Conservation (phyloP, 805 yeast genomes). For the Wickerhamomyces rabaulensis region DNA sequence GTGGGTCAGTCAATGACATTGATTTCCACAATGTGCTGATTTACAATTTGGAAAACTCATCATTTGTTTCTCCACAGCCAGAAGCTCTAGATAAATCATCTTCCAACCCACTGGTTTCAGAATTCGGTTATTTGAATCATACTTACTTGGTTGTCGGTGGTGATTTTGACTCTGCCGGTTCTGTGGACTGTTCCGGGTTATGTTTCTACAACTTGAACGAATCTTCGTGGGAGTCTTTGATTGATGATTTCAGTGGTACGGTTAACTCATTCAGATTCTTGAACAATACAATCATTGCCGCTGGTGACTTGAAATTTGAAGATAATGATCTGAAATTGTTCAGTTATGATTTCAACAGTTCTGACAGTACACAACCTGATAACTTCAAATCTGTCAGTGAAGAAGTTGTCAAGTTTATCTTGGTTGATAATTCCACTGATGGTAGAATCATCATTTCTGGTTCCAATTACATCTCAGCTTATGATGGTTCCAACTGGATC, state of each 20-base stretch:
- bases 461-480: constrained; percentile 29
- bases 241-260: constrained; percentile 41
- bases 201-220: constrained; percentile 59
- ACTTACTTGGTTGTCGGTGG: constrained; percentile 67
- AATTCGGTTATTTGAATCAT: constrained; percentile 28
- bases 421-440: constrained; percentile 39
- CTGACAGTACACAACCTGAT: constrained; percentile 23
- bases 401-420: constrained; percentile 35
- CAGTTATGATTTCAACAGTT: constrained; percentile 46
- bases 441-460: constrained; percentile 42
- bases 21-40: constrained; percentile 42
- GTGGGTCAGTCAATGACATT: constrained; percentile 20
- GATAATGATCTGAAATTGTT: constrained; percentile 38
- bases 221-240: constrained; percentile 46
- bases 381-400: constrained; percentile 15
- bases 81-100: constrained; percentile 18
- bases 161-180: constrained; percentile 53
- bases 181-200: constrained; percentile 51
- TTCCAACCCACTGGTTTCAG: constrained; percentile 31
- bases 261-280: constrained; percentile 50
- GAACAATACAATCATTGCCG: constrained; percentile 35
- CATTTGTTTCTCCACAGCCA: constrained; percentile 14
- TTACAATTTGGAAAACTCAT: constrained; percentile 40
- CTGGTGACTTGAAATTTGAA: constrained; percentile 49
- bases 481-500: constrained; percentile 45